These are phyloP conservation scores for Cenococcum geophilum DNA, from an alignment of 495 filamentous ascomycete species.

Conservation along the genomic window DNA sequence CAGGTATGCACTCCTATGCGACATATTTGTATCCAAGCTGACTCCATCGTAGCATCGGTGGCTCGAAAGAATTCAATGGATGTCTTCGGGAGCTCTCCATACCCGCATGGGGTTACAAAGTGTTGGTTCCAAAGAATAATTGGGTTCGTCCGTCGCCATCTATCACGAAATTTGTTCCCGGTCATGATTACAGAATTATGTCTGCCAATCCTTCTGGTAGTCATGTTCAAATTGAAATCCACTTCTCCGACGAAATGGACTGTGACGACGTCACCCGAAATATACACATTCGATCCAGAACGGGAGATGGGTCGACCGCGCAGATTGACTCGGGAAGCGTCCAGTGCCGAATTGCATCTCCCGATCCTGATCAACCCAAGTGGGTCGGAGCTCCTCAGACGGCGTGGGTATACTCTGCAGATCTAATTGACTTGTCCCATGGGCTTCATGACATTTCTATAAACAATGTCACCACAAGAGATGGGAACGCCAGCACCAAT, in stretches of 20 bases:
- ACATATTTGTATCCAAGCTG: constrained; percentile 39
- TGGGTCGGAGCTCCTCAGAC: too few species aligned
- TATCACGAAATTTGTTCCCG: constrained; percentile 59
- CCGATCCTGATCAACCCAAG: too few species aligned
- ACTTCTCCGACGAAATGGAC: constrained; percentile 60
- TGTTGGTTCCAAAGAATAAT: constrained; percentile 51
- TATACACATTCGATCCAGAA: constrained; percentile 48
- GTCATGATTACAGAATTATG: constrained; percentile 64
- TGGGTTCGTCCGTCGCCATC: constrained; percentile 53
- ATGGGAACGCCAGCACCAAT: too few species aligned
- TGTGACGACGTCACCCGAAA: constrained; percentile 49
- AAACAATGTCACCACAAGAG: too few species aligned
- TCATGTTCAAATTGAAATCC: constrained; percentile 49
- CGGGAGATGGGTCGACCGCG: constrained; percentile 37
- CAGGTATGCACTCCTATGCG: too few species aligned
- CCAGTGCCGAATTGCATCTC: constrained; percentile 52
- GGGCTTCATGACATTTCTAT: too few species aligned
- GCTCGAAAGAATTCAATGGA: constrained; percentile 47
- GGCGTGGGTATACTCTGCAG: too few species aligned
- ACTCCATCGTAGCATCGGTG: constrained; percentile 31
- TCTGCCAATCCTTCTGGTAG: too few species aligned
- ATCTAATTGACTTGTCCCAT: too few species aligned
- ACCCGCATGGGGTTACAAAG: constrained; percentile 62
- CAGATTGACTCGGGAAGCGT: constrained; percentile 43
- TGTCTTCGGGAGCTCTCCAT: constrained; percentile 55